Base-by-base conservation (phyloP, 345 rosid species). In the Brassica carinata region DNA sequence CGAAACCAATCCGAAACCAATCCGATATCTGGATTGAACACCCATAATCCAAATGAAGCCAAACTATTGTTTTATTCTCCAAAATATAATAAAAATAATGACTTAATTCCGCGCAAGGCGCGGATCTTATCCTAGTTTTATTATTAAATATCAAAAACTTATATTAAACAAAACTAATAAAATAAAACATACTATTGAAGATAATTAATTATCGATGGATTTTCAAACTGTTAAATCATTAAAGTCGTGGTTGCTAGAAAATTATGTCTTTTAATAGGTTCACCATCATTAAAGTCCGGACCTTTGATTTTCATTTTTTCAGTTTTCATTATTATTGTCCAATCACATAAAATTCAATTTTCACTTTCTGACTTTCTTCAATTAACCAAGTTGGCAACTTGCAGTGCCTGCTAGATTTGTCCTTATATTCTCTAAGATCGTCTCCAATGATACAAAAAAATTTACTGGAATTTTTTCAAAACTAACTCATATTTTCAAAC, bases 321-420 rank as follows among this genome's bases (percentile, higher is more conserved):
- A 18, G 5, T 19, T 27, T 62, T 33, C 14, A 51, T 51, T 14
- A 17, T 51, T 55, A 27, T 75, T 3, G 1, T 27, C 79, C 83
- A 75, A 55, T 75, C n/a, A 75, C 64, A 68, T 51, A 62, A 75
- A 68, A 45, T 0, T 6, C n/a, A 29, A 53, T 14, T 2, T 26
- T 17, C 64, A 40, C 36, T 75, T 81, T 65, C 61, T 36, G 48
- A 59, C 38, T 8, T 58, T 71, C 26, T 14, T 30, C 11, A 40
- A 11, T 5, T 45, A 69, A 48, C 34, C 73, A 76, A 76, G 77
- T 81, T 81, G 77, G 84, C 80, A 71, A 71, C 69, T 81, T 81
- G 84, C 51, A 80, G 64, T 30, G 23, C 6, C 71, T 69, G 65
- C 73, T 75, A 69, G 40, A 70, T 75, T 81, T 75, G 72, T 64